Evolutionary conservation across 345 rosid genomes (phyloP), one percentile per base, ranked within the genome.

Genomic region (Murraya paniculata): DNA sequence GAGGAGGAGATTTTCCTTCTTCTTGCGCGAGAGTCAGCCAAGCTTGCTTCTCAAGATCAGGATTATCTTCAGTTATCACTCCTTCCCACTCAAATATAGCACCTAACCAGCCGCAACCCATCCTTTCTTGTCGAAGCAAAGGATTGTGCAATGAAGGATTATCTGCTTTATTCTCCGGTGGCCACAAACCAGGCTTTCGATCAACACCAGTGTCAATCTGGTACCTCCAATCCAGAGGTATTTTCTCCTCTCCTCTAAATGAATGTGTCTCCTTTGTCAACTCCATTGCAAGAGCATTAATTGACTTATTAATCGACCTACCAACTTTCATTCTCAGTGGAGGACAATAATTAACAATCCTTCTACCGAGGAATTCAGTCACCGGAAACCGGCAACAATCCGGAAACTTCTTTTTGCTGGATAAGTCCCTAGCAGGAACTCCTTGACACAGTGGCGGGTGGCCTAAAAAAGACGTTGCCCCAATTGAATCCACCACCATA

Each of bases 1-100:
- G 97, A 66, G 98, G 95, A 83, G 94, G 91, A 11, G 95, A 90
- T 71, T 85, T 92, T 3, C 97, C 99, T 86, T 96, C 98, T 83
- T 96, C 99, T 78, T 89, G 89, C 19, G 97, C 92, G 71, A 96
- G 88, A 72, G 89, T 84, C 50, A 90, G 84, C 99, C 99, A 96
- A 1, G 99, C 92, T 78, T 91, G 93, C 79, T 81, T 88, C 87
- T 90, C 97, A 0, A 92, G 81, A 28, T 94, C 97, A 27, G 98
- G 93, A 79, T 86, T 90, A 39, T 90, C 97, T 75, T 96, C 94
- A 18, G 91, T 81, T 74, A 96, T 79, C 19, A 94, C 99, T 7
- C 99, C 98, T 82, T 96, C 99, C 99, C 95, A 94, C 78, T 93
- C 99, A 48, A 96, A 94, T 75, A 96, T 96, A 7, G 95, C 99